phyloP scores from a whole-genome alignment of 192 early-diverging fungal genomes.

The Chytriomyces confervae region DNA sequence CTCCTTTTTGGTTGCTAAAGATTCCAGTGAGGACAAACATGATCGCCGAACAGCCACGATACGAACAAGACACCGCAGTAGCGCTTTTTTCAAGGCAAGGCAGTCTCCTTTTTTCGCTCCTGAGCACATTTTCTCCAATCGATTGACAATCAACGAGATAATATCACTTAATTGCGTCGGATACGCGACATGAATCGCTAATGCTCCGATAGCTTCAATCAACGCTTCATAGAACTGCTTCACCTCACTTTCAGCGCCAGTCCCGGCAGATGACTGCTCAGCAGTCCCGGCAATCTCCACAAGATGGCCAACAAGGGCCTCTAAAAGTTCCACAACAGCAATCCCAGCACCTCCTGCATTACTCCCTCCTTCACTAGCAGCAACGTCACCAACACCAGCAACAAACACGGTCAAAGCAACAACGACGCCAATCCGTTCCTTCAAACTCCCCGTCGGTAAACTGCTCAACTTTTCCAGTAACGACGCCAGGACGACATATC shows the following conservation, averaged over 20 bases:
- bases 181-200: slow-evolving; percentile 40
- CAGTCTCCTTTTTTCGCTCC: neutral
- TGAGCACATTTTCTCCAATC: slow-evolving; percentile 10
- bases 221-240: slow-evolving; percentile 21
- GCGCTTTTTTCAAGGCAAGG: neutral
- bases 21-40: neutral
- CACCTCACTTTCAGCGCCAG: neutral
- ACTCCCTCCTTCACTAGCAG: too few relatives aligned
- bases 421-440: slow-evolving; percentile 5
- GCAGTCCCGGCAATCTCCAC: neutral
- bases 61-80: slow-evolving; percentile 19
- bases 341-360: slow-evolving; percentile 20
- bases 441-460: neutral
- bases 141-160: slow-evolving; percentile 43
- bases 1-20: neutral
- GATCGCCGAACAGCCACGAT: slow-evolving; percentile 18
- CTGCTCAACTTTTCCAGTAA: slow-evolving; percentile 33
- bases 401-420: slow-evolving; percentile 23
- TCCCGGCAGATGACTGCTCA: too few relatives aligned
- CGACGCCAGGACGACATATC: slow-evolving; percentile 28
- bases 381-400: neutral
- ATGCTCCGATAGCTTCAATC: slow-evolving; percentile 32
- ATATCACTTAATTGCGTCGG: slow-evolving; percentile 50
- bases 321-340: slow-evolving; percentile 43
- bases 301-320: slow-evolving; percentile 37